Percentiles rank a stretch among this genome's conserved stretches.
These are phyloP conservation scores for Candida hungchunana DNA, from an alignment of 805 yeast species.

Conservation along the genomic window DNA sequence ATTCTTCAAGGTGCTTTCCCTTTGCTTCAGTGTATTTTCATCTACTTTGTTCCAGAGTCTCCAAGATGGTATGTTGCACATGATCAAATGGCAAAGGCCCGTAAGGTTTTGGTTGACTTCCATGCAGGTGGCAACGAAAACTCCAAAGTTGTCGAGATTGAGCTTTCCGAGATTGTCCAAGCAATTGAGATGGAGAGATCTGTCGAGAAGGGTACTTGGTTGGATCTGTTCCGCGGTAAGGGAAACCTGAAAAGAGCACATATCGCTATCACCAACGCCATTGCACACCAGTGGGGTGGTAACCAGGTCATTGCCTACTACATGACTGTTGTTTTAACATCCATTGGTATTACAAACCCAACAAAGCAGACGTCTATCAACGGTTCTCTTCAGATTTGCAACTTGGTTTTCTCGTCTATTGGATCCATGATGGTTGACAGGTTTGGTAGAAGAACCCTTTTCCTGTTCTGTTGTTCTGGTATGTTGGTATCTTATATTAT, in stretches of 20 bases:
- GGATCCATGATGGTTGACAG: too few relatives aligned
- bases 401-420: too few relatives aligned
- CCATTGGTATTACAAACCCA: too few relatives aligned
- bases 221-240: constrained; percentile 34
- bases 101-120: constrained; percentile 33
- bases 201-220: constrained; percentile 30
- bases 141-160: constrained; percentile 32
- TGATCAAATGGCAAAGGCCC: constrained; percentile 41
- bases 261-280: constrained; percentile 31
- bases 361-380: too few relatives aligned
- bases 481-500: too few relatives aligned
- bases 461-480: too few relatives aligned
- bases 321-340: too few relatives aligned
- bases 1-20: constrained; percentile 49
- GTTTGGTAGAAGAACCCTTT: too few relatives aligned
- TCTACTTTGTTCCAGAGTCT: constrained; percentile 45
- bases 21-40: constrained; percentile 32
- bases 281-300: too few relatives aligned
- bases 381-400: too few relatives aligned
- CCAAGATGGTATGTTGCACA: constrained; percentile 42
- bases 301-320: too few relatives aligned
- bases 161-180: constrained; percentile 36
- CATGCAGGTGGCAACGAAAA: constrained; percentile 35
- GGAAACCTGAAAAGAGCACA: constrained; percentile 37
- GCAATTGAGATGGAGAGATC: constrained; percentile 39